Evolutionary conservation across 768 basidiomycete genomes (phyloP).

Genomic region (Multifurca ochricompacta): DNA sequence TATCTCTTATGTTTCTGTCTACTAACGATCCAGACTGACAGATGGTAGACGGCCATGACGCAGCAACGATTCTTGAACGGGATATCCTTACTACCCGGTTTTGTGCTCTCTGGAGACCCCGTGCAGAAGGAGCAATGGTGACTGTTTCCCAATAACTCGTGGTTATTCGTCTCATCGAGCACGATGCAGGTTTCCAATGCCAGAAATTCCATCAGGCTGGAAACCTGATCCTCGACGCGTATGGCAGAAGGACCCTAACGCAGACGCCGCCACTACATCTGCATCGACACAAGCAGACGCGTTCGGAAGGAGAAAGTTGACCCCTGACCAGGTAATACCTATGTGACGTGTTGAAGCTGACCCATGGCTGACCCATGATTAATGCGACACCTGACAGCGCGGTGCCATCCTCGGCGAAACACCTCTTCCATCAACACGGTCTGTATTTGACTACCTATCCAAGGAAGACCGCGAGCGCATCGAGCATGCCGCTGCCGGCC

Average conservation of each 20-base stretch:
- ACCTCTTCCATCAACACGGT: constrained; percentile 60
- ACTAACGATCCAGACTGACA: not conserved
- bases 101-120: constrained; percentile 58
- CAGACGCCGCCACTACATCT: constrained; percentile 31
- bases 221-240: constrained; percentile 73
- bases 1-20: not conserved
- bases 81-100: constrained; percentile 62
- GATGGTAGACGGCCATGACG: constrained; percentile 19
- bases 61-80: constrained; percentile 66
- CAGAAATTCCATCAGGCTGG: constrained; percentile 81
- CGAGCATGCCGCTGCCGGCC: constrained; percentile 40
- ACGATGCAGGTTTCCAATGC: constrained; percentile 65
- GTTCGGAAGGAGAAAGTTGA: constrained; percentile 29
- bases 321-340: constrained; percentile 11
- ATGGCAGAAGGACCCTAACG: constrained; percentile 44
- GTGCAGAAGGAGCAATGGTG: constrained; percentile 67
- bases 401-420: constrained; percentile 80
- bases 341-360: too few relatives aligned
- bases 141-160: constrained; percentile 22
- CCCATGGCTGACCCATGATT: too few relatives aligned
- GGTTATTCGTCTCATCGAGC: constrained; percentile 19
- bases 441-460: constrained; percentile 92
- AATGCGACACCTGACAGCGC: constrained; percentile 42
- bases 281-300: constrained; percentile 47
- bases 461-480: constrained; percentile 86